Base-by-base conservation (phyloP, 192 early-diverging fungal species). In the Coemansia umbellata region DNA sequence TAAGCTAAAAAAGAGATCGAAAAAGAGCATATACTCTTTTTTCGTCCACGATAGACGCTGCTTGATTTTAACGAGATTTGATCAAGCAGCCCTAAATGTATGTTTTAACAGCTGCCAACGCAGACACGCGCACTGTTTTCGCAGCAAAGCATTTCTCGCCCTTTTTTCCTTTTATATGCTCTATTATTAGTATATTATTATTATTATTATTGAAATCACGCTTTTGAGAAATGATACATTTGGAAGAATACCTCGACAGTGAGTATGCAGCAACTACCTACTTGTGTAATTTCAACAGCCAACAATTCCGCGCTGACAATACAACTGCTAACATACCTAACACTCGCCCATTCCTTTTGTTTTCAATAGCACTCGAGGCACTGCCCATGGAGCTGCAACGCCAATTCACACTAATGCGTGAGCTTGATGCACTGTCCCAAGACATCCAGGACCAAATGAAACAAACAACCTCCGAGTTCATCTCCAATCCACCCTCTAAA, bases 241-340 rank as follows among this genome's bases (percentile, higher is more conserved):
- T 90, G 8, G 87, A 97, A 63, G 94, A 97, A 53, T 97, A 97
- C 60, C 71, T 97, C 10, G 94, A 97, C 74, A 93, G 66, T 76
- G 69, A 55, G 73, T 55, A 70, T 56, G 51, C 66, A 5, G n/a
- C 52, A n/a, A 11, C 39, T 31, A 17, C 5, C 17, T 42, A 9
- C 41, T 8, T 13, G 21, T 23, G 21, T 3, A 22, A 42, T 11
- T 11, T 18, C 9, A 11, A 22, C 21, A 22, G 21, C 18, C 8
- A n/a, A n/a, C n/a, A n/a, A n/a, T n/a, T n/a, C n/a, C 28, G n/a
- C 23, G 53, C 9, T 24, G 28, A 21, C 5, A 7, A 32, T 19
- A 37, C 42, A 37, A 15, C 27, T 9, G 31, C 17, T 15, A 49
- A 40, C 45, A 7, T 9, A 39, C 14, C 8, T 13, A 8, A 48